Percentiles rank a stretch among this genome's conserved stretches.
Evolutionary conservation across 495 filamentous ascomycete species (phyloP).

Genomic region (Neurospora tetraspora): DNA sequence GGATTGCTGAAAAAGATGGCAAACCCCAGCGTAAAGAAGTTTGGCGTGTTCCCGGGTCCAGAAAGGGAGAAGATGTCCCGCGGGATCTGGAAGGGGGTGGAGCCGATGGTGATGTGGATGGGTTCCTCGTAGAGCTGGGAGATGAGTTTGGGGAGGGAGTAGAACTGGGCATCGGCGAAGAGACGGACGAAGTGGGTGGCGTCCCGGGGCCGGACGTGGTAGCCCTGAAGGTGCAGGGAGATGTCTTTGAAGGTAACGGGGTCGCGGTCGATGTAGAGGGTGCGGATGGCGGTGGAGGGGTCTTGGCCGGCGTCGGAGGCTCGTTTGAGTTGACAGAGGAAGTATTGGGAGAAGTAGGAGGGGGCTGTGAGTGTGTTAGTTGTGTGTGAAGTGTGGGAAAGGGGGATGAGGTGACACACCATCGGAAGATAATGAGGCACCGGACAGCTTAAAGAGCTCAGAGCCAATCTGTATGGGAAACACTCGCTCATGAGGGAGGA

Average conservation of each 20-base stretch:
- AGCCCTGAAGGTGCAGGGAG: slow-evolving; percentile 85
- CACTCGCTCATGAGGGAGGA: slow-evolving; percentile 56
- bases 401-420: slow-evolving; percentile 45
- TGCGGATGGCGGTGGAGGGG: slow-evolving; percentile 38
- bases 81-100: slow-evolving; percentile 77
- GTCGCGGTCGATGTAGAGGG: slow-evolving; percentile 93
- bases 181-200: slow-evolving; percentile 79
- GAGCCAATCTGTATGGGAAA: slow-evolving; percentile 93
- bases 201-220: slow-evolving; percentile 76
- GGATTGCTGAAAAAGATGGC: slow-evolving; percentile 78
- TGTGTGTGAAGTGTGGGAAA: background rate
- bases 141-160: slow-evolving; percentile 79
- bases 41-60: slow-evolving; percentile 72
- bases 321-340: slow-evolving; percentile 66
- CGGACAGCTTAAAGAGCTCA: slow-evolving; percentile 83
- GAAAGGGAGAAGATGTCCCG: slow-evolving; percentile 68
- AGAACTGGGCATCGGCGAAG: slow-evolving; percentile 95
- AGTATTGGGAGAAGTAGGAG: slow-evolving; percentile 95
- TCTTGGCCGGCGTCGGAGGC: slow-evolving; percentile 49
- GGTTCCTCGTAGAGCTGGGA: slow-evolving; percentile 90
- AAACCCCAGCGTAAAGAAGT: slow-evolving; percentile 94
- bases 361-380: slow-evolving; percentile 52
- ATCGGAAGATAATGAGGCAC: slow-evolving; percentile 92
- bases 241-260: slow-evolving; percentile 85
- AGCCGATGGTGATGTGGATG: slow-evolving; percentile 84